A percentile compares a stretch with the other conserved stretches of the same genome.
Conservation (phyloP, 2,329 filamentous ascomycete genomes). For the Epichloe bromicola region DNA sequence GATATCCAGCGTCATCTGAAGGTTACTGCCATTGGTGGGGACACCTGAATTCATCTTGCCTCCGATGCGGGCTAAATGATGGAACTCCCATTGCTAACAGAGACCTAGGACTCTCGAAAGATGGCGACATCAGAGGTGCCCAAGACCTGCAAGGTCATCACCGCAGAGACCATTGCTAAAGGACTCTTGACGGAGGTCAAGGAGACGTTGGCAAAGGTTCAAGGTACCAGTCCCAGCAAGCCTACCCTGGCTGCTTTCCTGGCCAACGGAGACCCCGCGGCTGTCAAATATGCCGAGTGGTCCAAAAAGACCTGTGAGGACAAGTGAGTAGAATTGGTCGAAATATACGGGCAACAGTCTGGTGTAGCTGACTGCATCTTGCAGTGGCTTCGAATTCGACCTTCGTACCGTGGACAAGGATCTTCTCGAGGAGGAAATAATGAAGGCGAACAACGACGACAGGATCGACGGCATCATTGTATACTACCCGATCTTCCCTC, state of each 20-base stretch:
- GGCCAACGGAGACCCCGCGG: conserved; percentile 82
- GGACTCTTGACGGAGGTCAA: conserved; percentile 65
- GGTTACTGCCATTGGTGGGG: neutral
- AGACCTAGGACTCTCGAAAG: neutral
- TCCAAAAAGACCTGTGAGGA: conserved; percentile 92
- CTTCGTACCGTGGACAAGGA: conserved; percentile 77
- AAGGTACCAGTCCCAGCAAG: conserved; percentile 38
- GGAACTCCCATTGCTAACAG: neutral
- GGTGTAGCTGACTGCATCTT: conserved; percentile 5
- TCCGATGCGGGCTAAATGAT: neutral
- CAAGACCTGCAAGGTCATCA: conserved; percentile 82
- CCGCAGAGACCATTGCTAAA: conserved; percentile 79
- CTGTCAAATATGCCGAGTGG: conserved; percentile 90
- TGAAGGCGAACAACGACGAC: conserved; percentile 68
- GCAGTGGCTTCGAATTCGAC: conserved; percentile 78
- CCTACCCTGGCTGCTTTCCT: conserved; percentile 84
- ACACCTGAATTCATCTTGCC: neutral
- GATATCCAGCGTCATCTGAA: neutral
- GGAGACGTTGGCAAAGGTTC: conserved; percentile 58
- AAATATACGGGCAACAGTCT: neutral
- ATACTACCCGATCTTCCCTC: conserved; percentile 90
- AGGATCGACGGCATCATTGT: conserved; percentile 82
- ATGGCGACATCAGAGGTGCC: conserved; percentile 27
- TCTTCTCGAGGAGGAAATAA: conserved; percentile 76
- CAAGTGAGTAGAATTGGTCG: conserved; percentile 51